Base-by-base conservation (phyloP, 2,329 filamentous ascomycete genomes). In the Colletotrichum higginsianum region DNA sequence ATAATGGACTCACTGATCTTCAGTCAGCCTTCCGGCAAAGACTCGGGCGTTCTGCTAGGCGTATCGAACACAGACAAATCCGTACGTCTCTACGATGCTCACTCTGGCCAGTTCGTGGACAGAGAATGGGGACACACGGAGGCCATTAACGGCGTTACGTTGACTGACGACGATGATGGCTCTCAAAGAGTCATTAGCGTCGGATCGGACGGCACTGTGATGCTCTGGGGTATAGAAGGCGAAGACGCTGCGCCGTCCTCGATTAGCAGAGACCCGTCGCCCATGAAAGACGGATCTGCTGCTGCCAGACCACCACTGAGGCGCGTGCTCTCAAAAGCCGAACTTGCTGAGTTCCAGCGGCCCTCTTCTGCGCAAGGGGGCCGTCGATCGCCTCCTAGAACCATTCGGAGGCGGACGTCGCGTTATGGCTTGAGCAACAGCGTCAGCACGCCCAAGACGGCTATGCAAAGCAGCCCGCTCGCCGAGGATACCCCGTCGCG, bases 111-210 rank as follows among this genome's bases (percentile, higher is more conserved):
- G 2, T 92, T 99, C 68, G 83, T 98, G 38, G 93, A 95, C 61
- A 91, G 94, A 50, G 96, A 98, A 82, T 98, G 95, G 90, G 96
- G 96, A 1, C 96, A 99, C 76, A 98, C 95, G 0, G 95, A 98
- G 79, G 93, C 95, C 11, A 94, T 99, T 74, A 97, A 94, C 62
- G 95, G 95, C 72, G 90, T 97, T 21, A 89, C 93, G 4, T 83
- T 98, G 21, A 80, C 96, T 13, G 89, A 93, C 66, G 86, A 86
- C 9, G 85, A 87, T 0, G 87, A 89, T 18, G 84, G 86, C 18
- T 82, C 84, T 35, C 87, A 88, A 63, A 88, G 86, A 71, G 83
- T 94, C 52, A 88, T 96, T 63, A 95, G 92, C 75, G 93, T 93
- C 42, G 94, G 93, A 2, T 90, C 92, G 6, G 94, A 96, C 79